These are phyloP conservation scores for Biscogniauxia mediterranea DNA, from an alignment of 2,329 filamentous ascomycete genomes.

Conservation along the genomic window DNA sequence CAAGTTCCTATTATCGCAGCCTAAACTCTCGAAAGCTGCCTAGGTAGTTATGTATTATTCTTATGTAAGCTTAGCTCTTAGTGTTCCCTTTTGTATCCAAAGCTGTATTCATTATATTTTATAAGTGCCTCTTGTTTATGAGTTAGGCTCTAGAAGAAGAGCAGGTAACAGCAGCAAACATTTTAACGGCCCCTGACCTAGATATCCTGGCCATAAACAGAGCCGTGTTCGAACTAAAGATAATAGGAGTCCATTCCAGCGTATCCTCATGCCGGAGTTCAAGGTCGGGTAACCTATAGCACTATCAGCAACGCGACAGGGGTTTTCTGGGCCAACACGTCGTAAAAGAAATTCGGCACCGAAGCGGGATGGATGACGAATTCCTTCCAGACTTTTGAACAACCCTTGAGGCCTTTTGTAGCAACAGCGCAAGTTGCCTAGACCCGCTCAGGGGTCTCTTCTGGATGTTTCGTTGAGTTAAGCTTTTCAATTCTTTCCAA, in stretches of 20 bases:
- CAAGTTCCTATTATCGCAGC: too few relatives aligned
- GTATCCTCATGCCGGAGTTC: neutral
- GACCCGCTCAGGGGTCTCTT: conserved; percentile 7
- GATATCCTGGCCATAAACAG: neutral
- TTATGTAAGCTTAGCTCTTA: too few relatives aligned
- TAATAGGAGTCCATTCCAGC: neutral
- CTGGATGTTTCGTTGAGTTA: too few relatives aligned
- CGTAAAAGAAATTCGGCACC: neutral
- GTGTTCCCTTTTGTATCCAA: too few relatives aligned
- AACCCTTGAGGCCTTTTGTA: neutral
- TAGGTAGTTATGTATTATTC: too few relatives aligned
- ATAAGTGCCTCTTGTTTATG: too few relatives aligned
- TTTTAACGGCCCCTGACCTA: neutral
- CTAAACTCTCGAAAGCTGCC: too few relatives aligned
- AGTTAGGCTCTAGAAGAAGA: too few relatives aligned
- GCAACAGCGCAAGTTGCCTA: conserved; percentile 1
- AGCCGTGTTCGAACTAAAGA: neutral
- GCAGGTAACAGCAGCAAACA: neutral
- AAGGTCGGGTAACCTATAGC: too few relatives aligned
- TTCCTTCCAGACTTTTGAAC: neutral
- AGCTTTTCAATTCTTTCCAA: too few relatives aligned
- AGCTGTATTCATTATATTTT: too few relatives aligned
- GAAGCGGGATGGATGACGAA: neutral
- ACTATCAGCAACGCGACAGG: neutral
- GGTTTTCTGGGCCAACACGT: neutral